phyloP scores from a whole-genome alignment of 768 basidiomycete genomes.

The Phanerochaete sordida region DNA sequence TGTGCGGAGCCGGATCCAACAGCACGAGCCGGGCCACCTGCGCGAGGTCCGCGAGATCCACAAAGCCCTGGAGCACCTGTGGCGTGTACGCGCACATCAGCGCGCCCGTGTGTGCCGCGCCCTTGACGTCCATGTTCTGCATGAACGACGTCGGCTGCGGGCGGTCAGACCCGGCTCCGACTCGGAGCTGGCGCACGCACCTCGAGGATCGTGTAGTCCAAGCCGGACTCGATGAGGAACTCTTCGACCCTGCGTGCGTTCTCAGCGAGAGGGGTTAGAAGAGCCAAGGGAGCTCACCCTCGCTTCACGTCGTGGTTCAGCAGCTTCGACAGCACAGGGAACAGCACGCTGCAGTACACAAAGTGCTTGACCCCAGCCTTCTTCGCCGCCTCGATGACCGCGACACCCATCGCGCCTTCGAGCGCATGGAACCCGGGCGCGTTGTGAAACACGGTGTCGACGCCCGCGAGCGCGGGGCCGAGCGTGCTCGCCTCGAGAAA shows the following conservation, averaged over 20 bases:
- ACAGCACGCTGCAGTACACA: conserved; percentile 31
- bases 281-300: conserved; percentile 7
- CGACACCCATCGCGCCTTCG: conserved; percentile 30
- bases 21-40: conserved; percentile 26
- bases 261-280: neutral
- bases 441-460: conserved; percentile 28
- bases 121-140: conserved; percentile 28
- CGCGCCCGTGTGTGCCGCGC: conserved; percentile 5
- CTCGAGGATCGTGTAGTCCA: conserved; percentile 35
- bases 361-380: conserved; percentile 30
- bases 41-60: conserved; percentile 30
- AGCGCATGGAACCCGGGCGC: conserved; percentile 23
- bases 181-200: conserved; percentile 1
- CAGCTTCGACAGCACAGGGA: conserved; percentile 26
- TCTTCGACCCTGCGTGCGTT: conserved; percentile 27
- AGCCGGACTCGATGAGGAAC: conserved; percentile 32
- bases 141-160: conserved; percentile 30
- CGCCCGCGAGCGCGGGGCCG: conserved; percentile 18
- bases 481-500: conserved; percentile 22
- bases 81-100: conserved; percentile 23
- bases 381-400: conserved; percentile 30
- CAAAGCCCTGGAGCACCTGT: conserved; percentile 28
- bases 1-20: conserved; percentile 25
- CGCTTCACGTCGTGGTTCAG: conserved; percentile 26
- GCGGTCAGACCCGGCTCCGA: neutral